Conservation (phyloP, 768 basidiomycete species). For the Sistotremastrum suecicum region DNA sequence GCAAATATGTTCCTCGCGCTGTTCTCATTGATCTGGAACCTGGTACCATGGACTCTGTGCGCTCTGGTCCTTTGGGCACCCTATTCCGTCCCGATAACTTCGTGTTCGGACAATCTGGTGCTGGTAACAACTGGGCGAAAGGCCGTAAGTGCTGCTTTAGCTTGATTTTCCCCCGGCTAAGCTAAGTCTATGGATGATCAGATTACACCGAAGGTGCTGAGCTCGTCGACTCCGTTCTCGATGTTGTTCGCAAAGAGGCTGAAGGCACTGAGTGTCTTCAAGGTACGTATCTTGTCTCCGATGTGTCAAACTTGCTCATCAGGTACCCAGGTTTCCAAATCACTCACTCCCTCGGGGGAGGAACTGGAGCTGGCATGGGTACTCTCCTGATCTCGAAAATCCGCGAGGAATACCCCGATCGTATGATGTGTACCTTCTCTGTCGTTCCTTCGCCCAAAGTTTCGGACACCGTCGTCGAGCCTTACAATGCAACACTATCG, state of each 20-base stretch:
- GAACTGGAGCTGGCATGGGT: constrained; percentile 99
- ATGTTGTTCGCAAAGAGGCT: constrained; percentile 98
- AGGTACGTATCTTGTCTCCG: constrained; percentile 34
- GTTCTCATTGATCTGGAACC: constrained; percentile 97
- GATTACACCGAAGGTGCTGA: constrained; percentile 96
- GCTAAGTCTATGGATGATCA: constrained; percentile 12
- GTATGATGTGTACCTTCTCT: constrained; percentile 99
- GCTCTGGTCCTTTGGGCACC: constrained; percentile 76
- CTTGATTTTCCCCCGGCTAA: not conserved
- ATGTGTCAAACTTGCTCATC: not conserved
- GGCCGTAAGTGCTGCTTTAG: constrained; percentile 59
- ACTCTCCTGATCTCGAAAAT: constrained; percentile 98
- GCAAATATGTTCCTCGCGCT: constrained; percentile 98
- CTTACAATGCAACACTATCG: constrained; percentile 97
- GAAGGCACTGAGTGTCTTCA: constrained; percentile 96
- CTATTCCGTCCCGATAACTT: constrained; percentile 99
- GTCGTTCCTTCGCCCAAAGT: constrained; percentile 96
- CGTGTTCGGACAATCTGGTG: constrained; percentile 95
- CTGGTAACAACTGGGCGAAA: constrained; percentile 99
- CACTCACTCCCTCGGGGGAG: constrained; percentile 96
- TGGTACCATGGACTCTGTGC: constrained; percentile 89
- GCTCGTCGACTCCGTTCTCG: constrained; percentile 93
- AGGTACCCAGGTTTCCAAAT: constrained; percentile 77
- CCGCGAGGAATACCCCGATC: constrained; percentile 95
- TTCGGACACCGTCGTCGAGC: constrained; percentile 98